Percentiles rank a stretch among this genome's conserved stretches.
phyloP scores from a whole-genome alignment of 495 filamentous ascomycete genomes.

The Hyaloscypha finlandica region DNA sequence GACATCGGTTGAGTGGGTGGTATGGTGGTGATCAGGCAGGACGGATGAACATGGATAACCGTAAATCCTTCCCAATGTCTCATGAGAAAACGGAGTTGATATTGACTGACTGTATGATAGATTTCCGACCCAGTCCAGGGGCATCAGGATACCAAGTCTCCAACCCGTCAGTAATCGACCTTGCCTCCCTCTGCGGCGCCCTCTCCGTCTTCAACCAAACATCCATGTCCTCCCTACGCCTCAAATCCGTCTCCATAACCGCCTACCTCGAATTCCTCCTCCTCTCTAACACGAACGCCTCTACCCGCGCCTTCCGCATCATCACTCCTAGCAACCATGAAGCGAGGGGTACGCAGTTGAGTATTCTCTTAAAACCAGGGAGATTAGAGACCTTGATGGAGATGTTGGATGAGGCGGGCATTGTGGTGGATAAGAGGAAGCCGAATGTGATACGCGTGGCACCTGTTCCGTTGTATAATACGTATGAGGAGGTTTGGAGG shows the following conservation, averaged over 20 bases:
- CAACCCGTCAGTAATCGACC: constrained; percentile 67
- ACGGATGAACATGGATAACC: constrained; percentile 78
- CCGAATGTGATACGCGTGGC: constrained; percentile 93
- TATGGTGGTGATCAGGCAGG: constrained; percentile 80
- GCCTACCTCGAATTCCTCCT: constrained; percentile 78
- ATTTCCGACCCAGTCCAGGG: constrained; percentile 72
- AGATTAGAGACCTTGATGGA: constrained; percentile 70
- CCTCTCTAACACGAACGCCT: constrained; percentile 29
- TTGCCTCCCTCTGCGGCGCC: constrained; percentile 70
- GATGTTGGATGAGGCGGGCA: constrained; percentile 64
- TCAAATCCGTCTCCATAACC: constrained; percentile 76
- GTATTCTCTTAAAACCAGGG: constrained; percentile 66
- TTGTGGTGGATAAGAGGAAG: constrained; percentile 85
- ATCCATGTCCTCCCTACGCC: constrained; percentile 66
- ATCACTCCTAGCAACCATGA: constrained; percentile 76
- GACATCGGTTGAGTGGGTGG: constrained; percentile 68
- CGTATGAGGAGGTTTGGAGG: constrained; percentile 74
- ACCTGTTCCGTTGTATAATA: constrained; percentile 91
- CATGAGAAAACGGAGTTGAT: background rate
- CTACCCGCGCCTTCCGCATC: constrained; percentile 58
- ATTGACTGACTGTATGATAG: constrained; percentile 44
- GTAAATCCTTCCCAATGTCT: constrained; percentile 14
- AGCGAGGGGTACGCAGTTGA: constrained; percentile 85
- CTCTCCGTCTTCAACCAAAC: constrained; percentile 78
- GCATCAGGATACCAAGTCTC: constrained; percentile 70